Percentiles rank a stretch among this genome's conserved stretches.
phyloP scores from a whole-genome alignment of 352 stramenopile genomes.

The Peronospora destructor region DNA sequence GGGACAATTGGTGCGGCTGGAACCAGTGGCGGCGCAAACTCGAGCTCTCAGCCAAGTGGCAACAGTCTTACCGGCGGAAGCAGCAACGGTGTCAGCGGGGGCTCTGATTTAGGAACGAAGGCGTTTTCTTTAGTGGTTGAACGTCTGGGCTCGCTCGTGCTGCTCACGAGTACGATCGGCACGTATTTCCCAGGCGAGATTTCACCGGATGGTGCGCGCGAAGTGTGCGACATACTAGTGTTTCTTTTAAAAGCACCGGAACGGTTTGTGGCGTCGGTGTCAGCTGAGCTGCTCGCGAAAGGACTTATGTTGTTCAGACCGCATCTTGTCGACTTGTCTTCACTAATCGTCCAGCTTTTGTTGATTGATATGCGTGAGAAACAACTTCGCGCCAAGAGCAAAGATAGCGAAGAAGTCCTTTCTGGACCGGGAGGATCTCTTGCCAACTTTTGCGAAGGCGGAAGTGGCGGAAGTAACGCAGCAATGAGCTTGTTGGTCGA shows the following conservation, averaged over 20 bases:
- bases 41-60: conserved; percentile 10
- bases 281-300: conserved; percentile 73
- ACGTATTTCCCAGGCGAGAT: conserved; percentile 82
- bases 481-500: conserved; percentile 74
- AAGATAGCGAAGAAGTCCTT: conserved; percentile 10
- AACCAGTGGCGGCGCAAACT: conserved; percentile 9
- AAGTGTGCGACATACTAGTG: conserved; percentile 79
- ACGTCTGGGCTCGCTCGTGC: conserved; percentile 61
- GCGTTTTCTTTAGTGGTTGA: conserved; percentile 40
- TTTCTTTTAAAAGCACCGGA: conserved; percentile 48
- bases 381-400: conserved; percentile 30
- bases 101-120: conserved; percentile 14
- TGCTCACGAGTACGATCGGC: conserved; percentile 81
- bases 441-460: conserved; percentile 25
- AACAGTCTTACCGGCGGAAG: too few relatives aligned
- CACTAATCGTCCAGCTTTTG: conserved; percentile 61
- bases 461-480: conserved; percentile 56
- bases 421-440: conserved; percentile 32
- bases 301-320: conserved; percentile 79
- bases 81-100: conserved; percentile 1
- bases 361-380: conserved; percentile 75
- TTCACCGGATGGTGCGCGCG: conserved; percentile 55
- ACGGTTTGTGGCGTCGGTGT: conserved; percentile 55
- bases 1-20: conserved; percentile 15
- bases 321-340: conserved; percentile 74